Evolutionary conservation across 1,139 yeast genomes (phyloP), one percentile per base, ranked within the genome.

Genomic region (Diutina neorugosa): DNA sequence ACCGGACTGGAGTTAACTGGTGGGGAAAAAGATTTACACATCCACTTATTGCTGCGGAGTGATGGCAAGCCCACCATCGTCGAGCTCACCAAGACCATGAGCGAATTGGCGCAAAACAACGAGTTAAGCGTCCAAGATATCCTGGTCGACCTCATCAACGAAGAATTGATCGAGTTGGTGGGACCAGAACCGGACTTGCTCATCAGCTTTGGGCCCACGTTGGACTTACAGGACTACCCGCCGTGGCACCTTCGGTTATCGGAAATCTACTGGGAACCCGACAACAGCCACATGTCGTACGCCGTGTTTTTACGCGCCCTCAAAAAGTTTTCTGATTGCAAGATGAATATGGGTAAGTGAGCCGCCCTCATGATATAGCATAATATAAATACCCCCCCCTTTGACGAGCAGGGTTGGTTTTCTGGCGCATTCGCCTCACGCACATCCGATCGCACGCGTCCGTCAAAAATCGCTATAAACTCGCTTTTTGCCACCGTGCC

Each of bases 191-290:
- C 98, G 0, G 98, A 94, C 64, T 73, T 93, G 58, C 73, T 93
- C 53, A 74, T 94, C 47, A 71, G 87, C 54, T 93, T 93, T 67
- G 89, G 90, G n/a, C 96, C 97, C 9, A 73, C 74, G 18, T 73
- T 93, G 58, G 95, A 90, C 64, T 76, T 94, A 53, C 96, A 90
- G 66, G 97, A 96, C 37, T 94, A 84, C 66, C 98, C 98, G 19
- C 99, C 99, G 25, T 93, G 98, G 98, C 98, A 93, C 63, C 81
- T 90, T 47, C 77, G 98, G 57, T 77, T 94, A 55, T 79, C 91
- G 9, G 99, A 93, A 63, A 81, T 93, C 61, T 91, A 85, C 69
- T 87, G 95, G 87, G 93, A 88, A 62, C 85, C 87, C 8, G 96
- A 88, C 63, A 86, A 87, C 63, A 83, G 74, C 56, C 80, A 80